Base-by-base conservation (phyloP, 2,329 filamentous ascomycete genomes). In the Arachnomyces sp. region DNA sequence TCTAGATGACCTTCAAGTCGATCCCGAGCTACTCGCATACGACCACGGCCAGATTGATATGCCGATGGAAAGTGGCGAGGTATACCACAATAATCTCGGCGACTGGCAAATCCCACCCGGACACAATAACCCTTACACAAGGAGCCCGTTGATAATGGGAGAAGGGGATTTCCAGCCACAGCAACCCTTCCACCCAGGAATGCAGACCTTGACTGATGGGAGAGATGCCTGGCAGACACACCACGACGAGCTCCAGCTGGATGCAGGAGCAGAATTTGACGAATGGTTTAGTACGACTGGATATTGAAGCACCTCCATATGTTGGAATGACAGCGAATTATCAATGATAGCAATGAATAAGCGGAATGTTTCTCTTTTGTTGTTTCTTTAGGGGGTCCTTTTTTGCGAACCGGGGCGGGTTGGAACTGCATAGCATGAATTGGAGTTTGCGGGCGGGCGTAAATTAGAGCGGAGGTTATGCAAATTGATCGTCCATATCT, bases 181-280 rank as follows among this genome's bases (percentile, higher is more conserved):
- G 11, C 28, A 44, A 7, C 33, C 44, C 30, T 56, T 52, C 35
- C 54, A 56, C 38, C 49, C 50, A 7, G 51, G 47, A 6, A 40
- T 57, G 39, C 53, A 67, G 40, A 54, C 60, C 31, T 41, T 59
- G 50, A 44, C 63, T 53, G 52, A 59, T 45, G 42, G 52, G 31
- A 51, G 59, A 49, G 55, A 60, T 49, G 37, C 52, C 29, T 66
- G 63, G 52, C 63, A 64, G 52, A 54, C 65, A 4, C 57, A 59
- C 36, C 52, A 60, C 16, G 59, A 48, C 25, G 53, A 63, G 40
- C 49, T 42, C 29, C 52, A 61, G n/a, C 51, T 63, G 40, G 61
- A 68, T 34, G 54, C 60, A 36, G 60, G 59, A 31, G 62, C 64
- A 13, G 66, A 72, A 34, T 69, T 71, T 44, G 67, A 71, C 34